A percentile compares a stretch with the other conserved stretches of the same genome.
Conservation (phyloP, 371 early-diverging fungal species). For the Saksenaea oblongispora region DNA sequence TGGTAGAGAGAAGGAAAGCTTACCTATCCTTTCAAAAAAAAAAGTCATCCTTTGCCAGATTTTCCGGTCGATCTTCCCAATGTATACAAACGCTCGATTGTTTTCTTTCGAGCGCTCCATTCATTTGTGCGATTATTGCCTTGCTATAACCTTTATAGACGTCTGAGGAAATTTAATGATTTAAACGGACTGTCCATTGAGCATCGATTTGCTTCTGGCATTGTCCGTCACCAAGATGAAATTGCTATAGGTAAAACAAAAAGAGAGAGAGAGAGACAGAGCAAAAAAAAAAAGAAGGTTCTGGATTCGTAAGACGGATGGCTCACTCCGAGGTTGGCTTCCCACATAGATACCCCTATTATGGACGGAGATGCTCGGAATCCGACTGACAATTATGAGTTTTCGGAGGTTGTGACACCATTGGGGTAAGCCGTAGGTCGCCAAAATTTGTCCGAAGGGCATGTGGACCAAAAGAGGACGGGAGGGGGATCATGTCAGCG, state of each 20-base stretch:
- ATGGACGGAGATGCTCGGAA: slow-evolving; percentile 56
- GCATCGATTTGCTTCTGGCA: slow-evolving; percentile 61
- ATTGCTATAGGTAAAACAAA: slow-evolving; percentile 68
- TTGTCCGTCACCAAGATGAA: slow-evolving; percentile 48
- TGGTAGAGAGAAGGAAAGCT: neutral
- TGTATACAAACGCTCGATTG: slow-evolving; percentile 86
- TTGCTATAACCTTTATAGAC: slow-evolving; percentile 61
- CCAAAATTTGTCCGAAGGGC: too few species aligned
- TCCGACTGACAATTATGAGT: slow-evolving; percentile 56
- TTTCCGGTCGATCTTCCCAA: slow-evolving; percentile 75
- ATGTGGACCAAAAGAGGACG: too few species aligned
- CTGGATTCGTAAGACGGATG: neutral
- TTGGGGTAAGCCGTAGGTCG: slow-evolving; percentile 50
- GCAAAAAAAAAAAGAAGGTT: neutral
- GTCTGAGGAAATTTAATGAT: slow-evolving; percentile 42
- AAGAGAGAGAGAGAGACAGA: too few species aligned
- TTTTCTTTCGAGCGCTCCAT: slow-evolving; percentile 85
- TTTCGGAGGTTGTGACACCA: slow-evolving; percentile 74
- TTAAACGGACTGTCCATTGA: slow-evolving; percentile 57
- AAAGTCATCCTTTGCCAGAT: slow-evolving; percentile 51
- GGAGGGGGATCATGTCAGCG: neutral
- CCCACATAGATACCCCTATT: slow-evolving; percentile 41
- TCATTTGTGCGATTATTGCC: slow-evolving; percentile 79
- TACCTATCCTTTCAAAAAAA: neutral
- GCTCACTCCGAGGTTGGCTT: neutral